A percentile compares a stretch with the other conserved stretches of the same genome.
Evolutionary conservation across 805 yeast genomes (phyloP).

Genomic region (Saccharomycopsis sp.): DNA sequence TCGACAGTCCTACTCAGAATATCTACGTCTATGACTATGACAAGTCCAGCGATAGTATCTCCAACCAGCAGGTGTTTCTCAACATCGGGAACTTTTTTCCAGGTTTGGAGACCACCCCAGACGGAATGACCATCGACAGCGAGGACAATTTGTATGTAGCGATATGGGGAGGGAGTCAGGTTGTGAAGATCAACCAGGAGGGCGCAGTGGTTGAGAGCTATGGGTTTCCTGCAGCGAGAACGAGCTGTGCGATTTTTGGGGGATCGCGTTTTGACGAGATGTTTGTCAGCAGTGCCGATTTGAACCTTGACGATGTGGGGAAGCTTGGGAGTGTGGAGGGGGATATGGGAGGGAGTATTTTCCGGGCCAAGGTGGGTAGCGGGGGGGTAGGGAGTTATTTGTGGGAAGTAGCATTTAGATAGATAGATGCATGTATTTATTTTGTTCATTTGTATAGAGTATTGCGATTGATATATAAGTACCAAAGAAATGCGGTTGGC

Average conservation of each 20-base stretch:
- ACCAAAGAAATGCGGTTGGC: no score
- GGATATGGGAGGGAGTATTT: constrained; percentile 58
- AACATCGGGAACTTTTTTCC: background rate
- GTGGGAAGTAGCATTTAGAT: background rate
- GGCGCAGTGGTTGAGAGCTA: constrained; percentile 49
- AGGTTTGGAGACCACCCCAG: constrained; percentile 48
- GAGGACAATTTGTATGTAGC: constrained; percentile 56
- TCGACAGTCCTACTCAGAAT: constrained; percentile 43
- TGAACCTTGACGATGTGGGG: constrained; percentile 36
- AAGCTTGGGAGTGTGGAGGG: constrained; percentile 27
- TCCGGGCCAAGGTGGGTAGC: constrained; percentile 31
- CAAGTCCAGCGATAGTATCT: constrained; percentile 29
- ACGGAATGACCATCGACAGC: constrained; percentile 61
- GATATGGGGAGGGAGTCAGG: constrained; percentile 53
- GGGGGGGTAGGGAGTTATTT: background rate
- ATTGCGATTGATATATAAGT: no score
- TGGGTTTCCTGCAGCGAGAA: constrained; percentile 49
- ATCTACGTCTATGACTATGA: constrained; percentile 45
- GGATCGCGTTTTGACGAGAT: constrained; percentile 52
- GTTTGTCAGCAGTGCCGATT: constrained; percentile 62
- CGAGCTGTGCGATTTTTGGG: constrained; percentile 66
- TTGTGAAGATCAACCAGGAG: constrained; percentile 39
- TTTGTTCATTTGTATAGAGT: no score
- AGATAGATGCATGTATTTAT: no score
- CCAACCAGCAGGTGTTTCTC: constrained; percentile 32